Conservation (phyloP, 2,329 filamentous ascomycete genomes). For the Epichloe typhina region DNA sequence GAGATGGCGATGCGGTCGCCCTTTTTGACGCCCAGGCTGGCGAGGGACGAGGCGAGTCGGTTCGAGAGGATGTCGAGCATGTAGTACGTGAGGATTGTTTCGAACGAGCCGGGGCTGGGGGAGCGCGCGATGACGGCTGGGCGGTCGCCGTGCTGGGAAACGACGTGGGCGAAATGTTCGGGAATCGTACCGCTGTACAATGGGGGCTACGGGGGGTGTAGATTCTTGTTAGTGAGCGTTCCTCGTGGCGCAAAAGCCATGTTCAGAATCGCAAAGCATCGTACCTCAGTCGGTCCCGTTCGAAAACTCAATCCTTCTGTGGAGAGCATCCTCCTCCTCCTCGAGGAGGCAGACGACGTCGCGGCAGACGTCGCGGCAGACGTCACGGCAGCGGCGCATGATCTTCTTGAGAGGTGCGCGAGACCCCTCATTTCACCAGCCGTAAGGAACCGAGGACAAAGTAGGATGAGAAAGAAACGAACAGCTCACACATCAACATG, state of each 20-base stretch:
- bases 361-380: background rate
- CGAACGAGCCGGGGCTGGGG: constrained; percentile 24
- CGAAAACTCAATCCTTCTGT: constrained; percentile 15
- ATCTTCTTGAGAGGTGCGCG: too few relatives aligned
- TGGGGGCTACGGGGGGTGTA: constrained; percentile 39
- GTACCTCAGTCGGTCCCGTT: constrained; percentile 18
- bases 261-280: background rate
- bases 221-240: background rate
- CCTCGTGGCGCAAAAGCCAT: background rate
- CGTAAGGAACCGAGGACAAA: too few relatives aligned
- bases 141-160: constrained; percentile 50
- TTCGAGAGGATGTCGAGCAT: constrained; percentile 66
- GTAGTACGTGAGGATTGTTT: constrained; percentile 60
- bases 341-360: background rate
- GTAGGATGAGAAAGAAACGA: too few relatives aligned
- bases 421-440: too few relatives aligned
- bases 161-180: constrained; percentile 55
- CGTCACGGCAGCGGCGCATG: too few relatives aligned
- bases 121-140: constrained; percentile 42
- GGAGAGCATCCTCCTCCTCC: background rate
- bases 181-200: constrained; percentile 57
- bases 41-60: constrained; percentile 56
- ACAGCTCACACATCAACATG: too few relatives aligned
- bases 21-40: constrained; percentile 59
- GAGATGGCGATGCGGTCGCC: constrained; percentile 78